A percentile compares a stretch with the other conserved stretches of the same genome.
Evolutionary conservation across 208 protist species (phyloP).

Genomic region (Leishmania guyanensis): DNA sequence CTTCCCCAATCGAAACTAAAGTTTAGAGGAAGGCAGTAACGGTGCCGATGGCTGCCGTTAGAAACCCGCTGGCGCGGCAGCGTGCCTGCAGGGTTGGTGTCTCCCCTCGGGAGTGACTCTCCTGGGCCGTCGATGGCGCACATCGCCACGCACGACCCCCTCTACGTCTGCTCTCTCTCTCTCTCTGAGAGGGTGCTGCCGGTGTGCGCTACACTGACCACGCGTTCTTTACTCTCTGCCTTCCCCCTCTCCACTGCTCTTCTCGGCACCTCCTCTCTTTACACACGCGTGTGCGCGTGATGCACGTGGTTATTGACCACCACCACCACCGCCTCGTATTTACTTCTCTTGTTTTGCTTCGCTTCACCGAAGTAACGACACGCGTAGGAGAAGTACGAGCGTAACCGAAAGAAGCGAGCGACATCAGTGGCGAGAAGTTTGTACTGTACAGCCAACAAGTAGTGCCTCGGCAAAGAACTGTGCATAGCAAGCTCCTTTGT

Average conservation of each 20-base stretch:
- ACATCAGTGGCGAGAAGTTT: neutral
- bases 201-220: neutral
- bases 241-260: neutral
- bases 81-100: neutral
- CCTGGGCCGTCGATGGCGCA: neutral
- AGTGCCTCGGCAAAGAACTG: neutral
- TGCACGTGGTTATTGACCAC: neutral
- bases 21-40: neutral
- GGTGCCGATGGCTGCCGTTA: neutral
- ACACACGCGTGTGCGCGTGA: neutral
- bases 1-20: neutral
- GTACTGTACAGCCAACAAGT: neutral
- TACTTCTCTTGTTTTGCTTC: neutral
- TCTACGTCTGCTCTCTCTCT: neutral
- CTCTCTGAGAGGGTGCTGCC: neutral
- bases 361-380: constrained; percentile 4
- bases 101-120: neutral
- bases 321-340: neutral
- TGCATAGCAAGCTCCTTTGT: neutral
- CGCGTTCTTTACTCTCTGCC: neutral
- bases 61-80: neutral
- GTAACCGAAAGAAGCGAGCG: neutral
- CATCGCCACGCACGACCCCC: neutral
- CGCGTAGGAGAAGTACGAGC: neutral
- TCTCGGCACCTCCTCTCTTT: neutral